Evolutionary conservation across 805 yeast genomes (phyloP).

Genomic region (Sugiyamaella qingdaonensis): DNA sequence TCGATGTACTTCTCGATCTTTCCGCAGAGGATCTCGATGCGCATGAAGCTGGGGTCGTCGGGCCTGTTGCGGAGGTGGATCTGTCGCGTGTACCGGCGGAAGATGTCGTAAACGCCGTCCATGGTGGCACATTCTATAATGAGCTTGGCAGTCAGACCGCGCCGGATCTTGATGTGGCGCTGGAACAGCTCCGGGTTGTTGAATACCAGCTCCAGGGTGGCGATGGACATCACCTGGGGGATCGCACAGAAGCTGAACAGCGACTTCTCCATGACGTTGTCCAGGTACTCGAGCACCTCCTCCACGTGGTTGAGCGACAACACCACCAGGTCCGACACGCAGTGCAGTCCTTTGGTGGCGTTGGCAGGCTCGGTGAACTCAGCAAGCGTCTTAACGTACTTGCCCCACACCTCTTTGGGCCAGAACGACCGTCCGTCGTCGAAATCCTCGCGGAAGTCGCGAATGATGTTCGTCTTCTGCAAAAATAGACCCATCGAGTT

Average conservation of each 20-base stretch:
- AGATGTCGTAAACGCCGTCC: conserved; percentile 70
- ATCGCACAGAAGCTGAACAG: conserved; percentile 90
- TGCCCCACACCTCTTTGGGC: conserved; percentile 92
- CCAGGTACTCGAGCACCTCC: conserved; percentile 70
- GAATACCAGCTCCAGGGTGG: conserved; percentile 82
- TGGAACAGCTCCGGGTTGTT: conserved; percentile 72
- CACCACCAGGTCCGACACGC: conserved; percentile 76
- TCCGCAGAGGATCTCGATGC: conserved; percentile 80
- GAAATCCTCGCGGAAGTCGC: conserved; percentile 91
- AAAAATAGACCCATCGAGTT: conserved; percentile 92
- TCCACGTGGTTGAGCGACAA: conserved; percentile 74
- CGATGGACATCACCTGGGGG: conserved; percentile 99
- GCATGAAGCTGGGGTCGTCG: conserved; percentile 78
- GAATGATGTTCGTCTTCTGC: conserved; percentile 92
- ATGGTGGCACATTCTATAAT: conserved; percentile 71
- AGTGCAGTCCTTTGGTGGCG: conserved; percentile 55
- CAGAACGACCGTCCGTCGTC: conserved; percentile 91
- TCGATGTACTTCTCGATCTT: conserved; percentile 87
- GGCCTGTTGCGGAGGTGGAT: conserved; percentile 80
- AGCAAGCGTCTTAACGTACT: conserved; percentile 59
- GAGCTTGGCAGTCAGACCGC: conserved; percentile 76
- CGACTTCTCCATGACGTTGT: conserved; percentile 74
- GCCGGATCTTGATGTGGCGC: conserved; percentile 77
- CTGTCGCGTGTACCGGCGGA: conserved; percentile 64
- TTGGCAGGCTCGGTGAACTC: conserved; percentile 54